These are phyloP conservation scores for Globisporangium canariense DNA, from an alignment of 352 stramenopile genomes.

Conservation along the genomic window DNA sequence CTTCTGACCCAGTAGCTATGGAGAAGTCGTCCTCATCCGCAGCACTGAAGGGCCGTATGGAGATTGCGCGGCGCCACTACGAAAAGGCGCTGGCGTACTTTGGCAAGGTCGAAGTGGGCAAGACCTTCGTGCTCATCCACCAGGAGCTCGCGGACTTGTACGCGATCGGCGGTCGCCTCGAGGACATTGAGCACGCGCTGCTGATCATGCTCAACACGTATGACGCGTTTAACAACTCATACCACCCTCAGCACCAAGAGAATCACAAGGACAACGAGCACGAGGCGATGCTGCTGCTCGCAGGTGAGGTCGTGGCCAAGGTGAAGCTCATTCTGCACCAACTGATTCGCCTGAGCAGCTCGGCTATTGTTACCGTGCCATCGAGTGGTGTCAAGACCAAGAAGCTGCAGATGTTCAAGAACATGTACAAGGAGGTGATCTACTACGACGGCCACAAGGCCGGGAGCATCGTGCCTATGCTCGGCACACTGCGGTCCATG, in stretches of 20 bases:
- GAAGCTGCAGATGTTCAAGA: conserved; percentile 73
- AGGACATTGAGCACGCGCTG: conserved; percentile 78
- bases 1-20: background rate
- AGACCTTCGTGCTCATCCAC: conserved; percentile 83
- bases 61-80: conserved; percentile 82
- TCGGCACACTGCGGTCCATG: conserved; percentile 55
- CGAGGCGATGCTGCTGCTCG: conserved; percentile 38
- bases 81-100: conserved; percentile 84
- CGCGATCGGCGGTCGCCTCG: conserved; percentile 48
- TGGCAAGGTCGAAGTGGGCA: conserved; percentile 54
- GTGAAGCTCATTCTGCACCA: conserved; percentile 60
- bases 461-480: conserved; percentile 39
- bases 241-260: conserved; percentile 10
- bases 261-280: conserved; percentile 9
- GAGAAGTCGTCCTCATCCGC: conserved; percentile 20
- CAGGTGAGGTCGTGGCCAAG: conserved; percentile 42
- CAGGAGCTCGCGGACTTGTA: conserved; percentile 79
- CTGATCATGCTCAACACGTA: conserved; percentile 76
- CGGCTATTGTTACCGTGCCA: background rate
- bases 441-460: conserved; percentile 53
- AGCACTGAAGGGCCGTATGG: conserved; percentile 62
- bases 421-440: conserved; percentile 85
- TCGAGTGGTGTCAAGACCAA: conserved; percentile 27
- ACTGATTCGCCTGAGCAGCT: conserved; percentile 46
- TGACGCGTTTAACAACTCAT: conserved; percentile 47